Base-by-base conservation (phyloP, 2,329 filamentous ascomycete genomes). In the Aureobasidium pullulans region DNA sequence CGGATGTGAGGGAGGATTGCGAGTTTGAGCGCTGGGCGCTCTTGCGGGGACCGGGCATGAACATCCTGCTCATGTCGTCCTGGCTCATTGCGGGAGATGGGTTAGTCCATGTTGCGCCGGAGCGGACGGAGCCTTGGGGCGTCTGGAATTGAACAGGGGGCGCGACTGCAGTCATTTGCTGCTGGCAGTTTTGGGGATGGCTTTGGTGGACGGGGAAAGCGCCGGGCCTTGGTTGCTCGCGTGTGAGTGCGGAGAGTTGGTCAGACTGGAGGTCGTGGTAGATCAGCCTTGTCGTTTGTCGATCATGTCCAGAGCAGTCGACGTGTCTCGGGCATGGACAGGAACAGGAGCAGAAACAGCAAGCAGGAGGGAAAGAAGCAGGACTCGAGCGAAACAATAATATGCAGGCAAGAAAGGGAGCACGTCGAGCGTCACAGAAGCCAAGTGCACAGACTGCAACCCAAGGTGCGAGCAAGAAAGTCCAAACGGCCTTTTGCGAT, bases 1-100 rank as follows among this genome's bases (percentile, higher is more conserved):
- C 76, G 23, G 84, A 85, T 59, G 79, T 77, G 64, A 95, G 80
- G 47, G 92, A 96, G 4, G 91, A 96, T 61, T 90, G 94, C 37
- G 93, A 97, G 79, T 90, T 96, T 69, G 87, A 87, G 72, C 93
- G 86, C 73, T 93, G 89, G 62, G 90, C 81, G 70, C 82, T 86
- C 77, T 96, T 96, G 68, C 91, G 89, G 70, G 90, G 89, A n/a
- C 65, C 66, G 40, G 66, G 64, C 82, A 89, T 87, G 62, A 70
- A 69, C 73, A 95, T 90, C 73, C 88, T 87, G 76, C 88, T 85
- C 65, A 87, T 84, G 75, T 96, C 90, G 77, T 96, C 90, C 72
- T 86, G 77, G 76, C 88, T 89, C 84, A 90, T 89, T 70, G 87
- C 81, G 77, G 82, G 80, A 67, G 84, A 76, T 71, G 80, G 79